Conservation (phyloP, 2,329 filamentous ascomycete species). For the Phaeosphaeria sp. region DNA sequence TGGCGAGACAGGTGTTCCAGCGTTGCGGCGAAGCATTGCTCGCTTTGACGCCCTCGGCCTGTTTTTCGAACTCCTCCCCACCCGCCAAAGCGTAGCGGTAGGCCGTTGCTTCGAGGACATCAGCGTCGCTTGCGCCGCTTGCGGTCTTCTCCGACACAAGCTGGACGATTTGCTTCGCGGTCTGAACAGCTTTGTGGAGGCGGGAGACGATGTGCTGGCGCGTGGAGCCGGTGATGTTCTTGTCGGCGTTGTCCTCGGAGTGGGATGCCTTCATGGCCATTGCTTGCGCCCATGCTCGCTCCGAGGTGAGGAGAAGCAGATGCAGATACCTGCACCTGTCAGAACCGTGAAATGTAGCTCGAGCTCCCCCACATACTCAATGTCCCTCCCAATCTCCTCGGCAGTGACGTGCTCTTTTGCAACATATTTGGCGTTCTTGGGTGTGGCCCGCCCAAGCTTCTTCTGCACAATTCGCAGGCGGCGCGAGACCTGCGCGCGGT, state of each 20-base stretch:
- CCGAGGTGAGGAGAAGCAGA: conserved; percentile 82
- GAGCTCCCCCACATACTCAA: conserved; percentile 66
- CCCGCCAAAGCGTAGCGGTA: conserved; percentile 81
- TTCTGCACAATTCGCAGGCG: conserved; percentile 83
- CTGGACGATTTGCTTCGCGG: conserved; percentile 71
- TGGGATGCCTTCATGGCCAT: conserved; percentile 92
- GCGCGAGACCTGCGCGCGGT: conserved; percentile 79
- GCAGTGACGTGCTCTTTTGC: conserved; percentile 74
- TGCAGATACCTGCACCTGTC: conserved; percentile 32
- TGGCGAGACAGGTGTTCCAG: conserved; percentile 80
- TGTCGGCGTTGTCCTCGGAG: conserved; percentile 73
- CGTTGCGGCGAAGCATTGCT: conserved; percentile 53
- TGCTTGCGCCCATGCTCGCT: conserved; percentile 93
- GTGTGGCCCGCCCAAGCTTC: conserved; percentile 83
- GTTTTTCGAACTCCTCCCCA: conserved; percentile 83
- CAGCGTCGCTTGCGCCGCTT: conserved; percentile 71
- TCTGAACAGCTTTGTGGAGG: conserved; percentile 77
- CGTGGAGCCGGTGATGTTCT: conserved; percentile 78
- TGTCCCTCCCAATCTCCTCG: conserved; percentile 75
- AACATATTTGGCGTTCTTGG: conserved; percentile 85
- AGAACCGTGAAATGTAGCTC: neutral
- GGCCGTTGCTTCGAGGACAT: conserved; percentile 84
- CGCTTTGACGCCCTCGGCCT: conserved; percentile 56
- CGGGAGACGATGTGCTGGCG: conserved; percentile 89
- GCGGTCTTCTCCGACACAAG: conserved; percentile 68